Base-by-base conservation (phyloP, 805 yeast species). In the Peterozyma xylosa region DNA sequence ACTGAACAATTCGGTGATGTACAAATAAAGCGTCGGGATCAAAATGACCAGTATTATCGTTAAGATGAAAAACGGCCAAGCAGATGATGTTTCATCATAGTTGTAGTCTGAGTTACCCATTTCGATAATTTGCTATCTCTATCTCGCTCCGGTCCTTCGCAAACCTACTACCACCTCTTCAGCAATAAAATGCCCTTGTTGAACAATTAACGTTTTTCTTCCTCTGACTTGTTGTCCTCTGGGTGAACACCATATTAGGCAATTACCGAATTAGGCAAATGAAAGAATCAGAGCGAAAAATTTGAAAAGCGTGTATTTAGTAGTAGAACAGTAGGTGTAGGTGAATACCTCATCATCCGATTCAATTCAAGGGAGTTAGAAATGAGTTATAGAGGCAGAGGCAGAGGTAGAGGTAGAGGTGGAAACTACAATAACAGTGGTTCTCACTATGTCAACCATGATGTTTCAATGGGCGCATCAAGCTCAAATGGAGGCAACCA, bases 11-110 rank as follows among this genome's bases (percentile, higher is more conserved):
- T 88, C 80, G 48, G 73, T 53, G 30, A 39, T 14, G 21, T 45
- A 45, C 10, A 42, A 45, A 15, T 41, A 40, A 9, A 16, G 7
- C 10, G 38, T 18, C 6, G 96, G 96, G 35, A 87, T 59, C 47
- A 86, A 69, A 15, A 80, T 75, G 47, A 85, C 76, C 21, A 85
- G 67, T 42, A 84, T 63, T 41, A 86, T 65, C 2, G 96, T 89
- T 56, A 86, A 61, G 42, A 84, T 76, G 57, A 90, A 90, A 60
- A 82, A 88, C 35, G 97, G 97, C 96, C 96, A 89, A 2, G 93
- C 87, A 54, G 86, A 93, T 41, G 90, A 81, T 48, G 79, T 78
- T 60, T 89, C 96, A 66, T 89, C 97, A 62, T 89, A 89, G 36
- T 80, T 78, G 62, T 84, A 85, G 54, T 82, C 63, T 39, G 78